Conservation (phyloP, 306 rosid species). For the Astragalus glycyphyllos region DNA sequence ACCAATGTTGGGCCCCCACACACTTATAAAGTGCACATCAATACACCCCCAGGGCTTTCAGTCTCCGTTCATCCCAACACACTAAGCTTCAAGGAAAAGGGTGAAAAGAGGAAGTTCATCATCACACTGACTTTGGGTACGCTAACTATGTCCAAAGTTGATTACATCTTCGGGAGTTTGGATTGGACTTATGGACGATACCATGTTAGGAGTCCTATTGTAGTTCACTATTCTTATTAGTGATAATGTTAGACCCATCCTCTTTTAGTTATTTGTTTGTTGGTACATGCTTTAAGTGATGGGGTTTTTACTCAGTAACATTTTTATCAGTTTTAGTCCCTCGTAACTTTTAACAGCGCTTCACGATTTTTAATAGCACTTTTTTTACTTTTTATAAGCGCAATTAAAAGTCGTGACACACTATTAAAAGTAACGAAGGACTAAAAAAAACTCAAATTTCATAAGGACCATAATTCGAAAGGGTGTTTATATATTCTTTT, state of each 20-base stretch:
- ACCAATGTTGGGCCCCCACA: constrained; percentile 64
- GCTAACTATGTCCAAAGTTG: background rate
- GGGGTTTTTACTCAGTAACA: too few relatives aligned
- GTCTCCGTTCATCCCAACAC: constrained; percentile 47
- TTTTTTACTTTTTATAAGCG: too few relatives aligned
- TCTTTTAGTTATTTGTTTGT: background rate
- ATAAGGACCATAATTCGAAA: too few relatives aligned
- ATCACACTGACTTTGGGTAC: constrained; percentile 37
- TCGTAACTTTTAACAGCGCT: too few relatives aligned
- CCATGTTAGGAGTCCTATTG: constrained; percentile 55
- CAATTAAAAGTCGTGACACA: too few relatives aligned
- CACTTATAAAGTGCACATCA: constrained; percentile 43
- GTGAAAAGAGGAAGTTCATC: constrained; percentile 54
- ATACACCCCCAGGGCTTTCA: constrained; percentile 44
- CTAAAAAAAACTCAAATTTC: too few relatives aligned
- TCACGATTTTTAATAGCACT: too few relatives aligned
- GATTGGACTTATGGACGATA: constrained; percentile 54
- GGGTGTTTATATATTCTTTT: too few relatives aligned
- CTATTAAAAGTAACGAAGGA: too few relatives aligned
- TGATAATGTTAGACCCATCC: too few relatives aligned
- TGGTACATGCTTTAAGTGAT: too few relatives aligned
- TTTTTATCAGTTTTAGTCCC: too few relatives aligned
- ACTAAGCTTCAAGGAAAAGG: constrained; percentile 43
- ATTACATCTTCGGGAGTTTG: constrained; percentile 47
- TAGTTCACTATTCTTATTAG: background rate